A percentile compares a stretch with the other conserved stretches of the same genome.
Evolutionary conservation across 106 monocot genomes (phyloP).

Genomic region (Triglochin maritima): DNA sequence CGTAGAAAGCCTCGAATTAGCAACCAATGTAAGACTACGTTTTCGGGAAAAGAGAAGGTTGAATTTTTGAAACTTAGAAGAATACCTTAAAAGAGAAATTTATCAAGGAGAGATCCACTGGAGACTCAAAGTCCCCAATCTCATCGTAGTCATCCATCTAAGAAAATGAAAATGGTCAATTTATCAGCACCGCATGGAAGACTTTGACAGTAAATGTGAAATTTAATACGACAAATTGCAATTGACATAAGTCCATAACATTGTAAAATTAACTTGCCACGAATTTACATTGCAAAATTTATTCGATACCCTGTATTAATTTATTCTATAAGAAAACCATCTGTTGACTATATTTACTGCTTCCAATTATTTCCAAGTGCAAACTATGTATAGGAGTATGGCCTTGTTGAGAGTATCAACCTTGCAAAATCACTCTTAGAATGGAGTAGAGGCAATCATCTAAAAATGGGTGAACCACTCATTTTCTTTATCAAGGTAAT

Average conservation of each 20-base stretch:
- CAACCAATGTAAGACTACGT: background rate
- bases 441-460: too few species aligned
- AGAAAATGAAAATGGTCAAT: background rate
- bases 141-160: constrained; percentile 30
- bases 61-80: background rate
- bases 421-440: too few species aligned
- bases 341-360: background rate
- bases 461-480: too few species aligned
- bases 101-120: constrained; percentile 43
- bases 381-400: too few species aligned
- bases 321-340: background rate
- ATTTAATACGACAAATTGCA: too few species aligned
- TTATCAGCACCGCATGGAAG: background rate
- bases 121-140: constrained; percentile 23
- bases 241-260: too few species aligned
- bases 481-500: too few species aligned
- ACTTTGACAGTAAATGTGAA: too few species aligned
- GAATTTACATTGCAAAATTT: background rate
- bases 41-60: background rate
- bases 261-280: too few species aligned
- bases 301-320: background rate
- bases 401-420: too few species aligned
- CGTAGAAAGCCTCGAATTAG: background rate
- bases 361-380: too few species aligned
- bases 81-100: constrained; percentile 78